Evolutionary conservation across 2,329 filamentous ascomycete species (phyloP), one percentile per base, ranked within the genome.

Genomic region (Hypoxylon sp.): DNA sequence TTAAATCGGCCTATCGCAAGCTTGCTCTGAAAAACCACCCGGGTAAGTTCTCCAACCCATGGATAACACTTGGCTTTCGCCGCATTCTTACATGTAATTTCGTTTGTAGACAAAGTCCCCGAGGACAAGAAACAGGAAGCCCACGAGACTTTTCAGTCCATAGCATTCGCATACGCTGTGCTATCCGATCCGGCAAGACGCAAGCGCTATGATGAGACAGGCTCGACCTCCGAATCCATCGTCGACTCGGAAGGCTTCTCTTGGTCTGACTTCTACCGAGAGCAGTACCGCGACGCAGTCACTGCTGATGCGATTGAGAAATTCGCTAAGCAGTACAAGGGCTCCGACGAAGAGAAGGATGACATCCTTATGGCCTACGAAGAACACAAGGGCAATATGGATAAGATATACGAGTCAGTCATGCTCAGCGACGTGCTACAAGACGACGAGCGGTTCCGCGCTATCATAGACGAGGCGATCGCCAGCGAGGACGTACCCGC

Each of bases 141-240:
- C 1, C 91, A 97, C 74, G 84, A 86, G 67, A 91, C 87, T 59
- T 99, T 99, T 79, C 96, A 99, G 80, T 86, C 91, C 73, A 90
- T 99, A 73, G 95, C 95, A 23, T 95, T 98, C 75, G 95, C 96
- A 57, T 97, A 98, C 77, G 95, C 94, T 34, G 88, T 99, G 53
- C 91, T 99, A 36, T 97, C 93, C 32, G 93, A 98, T 73, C 85
- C 91, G 21, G 85, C 86, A 19, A 89, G 96, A 58, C 92, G 96
- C 72, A 89, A 90, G 73, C 92, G 93, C 65, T 99, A 97, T 82
- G 95, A 99, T 77, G 85, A 87, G 58, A 98, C 95, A 0, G 96
- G 96, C 60, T 96, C 91, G 61, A 98, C 94, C 0, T 89, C 92
- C 10, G 94, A 98, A 77, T 90, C 89, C 7, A 87, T 97, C 21